Evolutionary conservation across 345 rosid species (phyloP).

Genomic region (Gossypium thurberi): DNA sequence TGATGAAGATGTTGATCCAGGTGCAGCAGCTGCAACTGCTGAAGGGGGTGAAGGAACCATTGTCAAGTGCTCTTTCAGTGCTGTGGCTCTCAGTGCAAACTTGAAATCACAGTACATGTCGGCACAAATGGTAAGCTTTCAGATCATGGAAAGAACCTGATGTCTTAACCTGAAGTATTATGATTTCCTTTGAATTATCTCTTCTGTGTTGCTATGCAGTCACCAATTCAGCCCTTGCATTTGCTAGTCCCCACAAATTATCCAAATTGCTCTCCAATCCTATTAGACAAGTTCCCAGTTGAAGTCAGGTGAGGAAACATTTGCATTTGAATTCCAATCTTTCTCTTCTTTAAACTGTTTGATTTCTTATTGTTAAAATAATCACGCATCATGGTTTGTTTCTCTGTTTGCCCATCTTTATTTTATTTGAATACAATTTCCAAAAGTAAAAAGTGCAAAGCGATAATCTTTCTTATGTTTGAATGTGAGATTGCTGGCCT

Average conservation of each 20-base stretch:
- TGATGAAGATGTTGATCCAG: slow-evolving; percentile 58
- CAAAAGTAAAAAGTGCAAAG: neutral
- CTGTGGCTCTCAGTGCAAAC: slow-evolving; percentile 65
- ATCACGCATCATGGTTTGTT: neutral
- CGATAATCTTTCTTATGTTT: neutral
- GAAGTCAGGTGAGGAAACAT: slow-evolving; percentile 59
- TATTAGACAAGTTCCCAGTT: slow-evolving; percentile 66
- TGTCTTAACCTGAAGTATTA: neutral
- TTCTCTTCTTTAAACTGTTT: neutral
- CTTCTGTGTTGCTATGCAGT: slow-evolving; percentile 30
- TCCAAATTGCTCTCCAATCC: slow-evolving; percentile 69
- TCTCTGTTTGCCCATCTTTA: neutral
- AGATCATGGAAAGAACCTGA: neutral
- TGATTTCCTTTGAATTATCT: neutral
- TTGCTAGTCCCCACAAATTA: slow-evolving; percentile 71
- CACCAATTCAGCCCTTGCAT: slow-evolving; percentile 70
- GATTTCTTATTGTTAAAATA: neutral
- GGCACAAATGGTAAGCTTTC: slow-evolving; percentile 47
- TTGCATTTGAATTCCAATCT: slow-evolving; percentile 16
- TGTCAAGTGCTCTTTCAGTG: slow-evolving; percentile 69
- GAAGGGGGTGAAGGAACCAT: slow-evolving; percentile 71
- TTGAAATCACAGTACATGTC: slow-evolving; percentile 63
- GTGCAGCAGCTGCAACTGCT: slow-evolving; percentile 38
- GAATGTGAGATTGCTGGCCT: neutral
- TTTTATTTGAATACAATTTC: neutral